Percentiles rank a stretch among this genome's conserved stretches.
phyloP scores from a whole-genome alignment of 306 rosid species.

The Vachellia pachyceras region DNA sequence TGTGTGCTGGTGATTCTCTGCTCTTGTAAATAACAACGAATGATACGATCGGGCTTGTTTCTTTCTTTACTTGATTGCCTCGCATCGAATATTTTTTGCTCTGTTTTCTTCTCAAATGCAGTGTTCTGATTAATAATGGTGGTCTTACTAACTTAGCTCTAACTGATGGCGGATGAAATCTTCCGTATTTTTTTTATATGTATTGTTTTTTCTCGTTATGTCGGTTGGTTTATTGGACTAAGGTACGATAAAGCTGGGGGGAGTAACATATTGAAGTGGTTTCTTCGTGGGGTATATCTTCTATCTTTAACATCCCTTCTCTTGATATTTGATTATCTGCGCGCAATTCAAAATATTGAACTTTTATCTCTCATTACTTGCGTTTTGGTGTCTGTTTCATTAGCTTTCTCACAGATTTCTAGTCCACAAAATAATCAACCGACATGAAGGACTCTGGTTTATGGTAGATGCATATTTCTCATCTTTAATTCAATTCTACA shows the following conservation, averaged over 20 bases:
- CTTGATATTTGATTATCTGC: slow-evolving; percentile 14
- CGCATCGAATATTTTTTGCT: too few relatives aligned
- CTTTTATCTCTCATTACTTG: background rate
- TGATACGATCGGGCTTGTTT: background rate
- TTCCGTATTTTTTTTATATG: background rate
- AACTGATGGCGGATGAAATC: slow-evolving; percentile 1
- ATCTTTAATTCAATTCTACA: slow-evolving; percentile 12
- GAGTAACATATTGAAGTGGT: slow-evolving; percentile 21
- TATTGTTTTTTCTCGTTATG: slow-evolving; percentile 25
- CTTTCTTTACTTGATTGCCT: background rate
- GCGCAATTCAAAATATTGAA: slow-evolving; percentile 2
- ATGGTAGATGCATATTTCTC: background rate
- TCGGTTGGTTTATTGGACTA: slow-evolving; percentile 31
- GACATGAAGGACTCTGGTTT: slow-evolving; percentile 18
- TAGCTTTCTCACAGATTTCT: slow-evolving; percentile 30
- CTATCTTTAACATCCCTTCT: slow-evolving; percentile 1
- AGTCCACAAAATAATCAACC: slow-evolving; percentile 15
- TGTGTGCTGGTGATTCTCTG: slow-evolving; percentile 49
- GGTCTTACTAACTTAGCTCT: slow-evolving; percentile 17
- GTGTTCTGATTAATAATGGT: slow-evolving; percentile 8
- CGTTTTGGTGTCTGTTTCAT: slow-evolving; percentile 33
- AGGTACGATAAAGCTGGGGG: slow-evolving; percentile 21
- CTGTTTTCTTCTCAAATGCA: background rate
- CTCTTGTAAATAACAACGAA: slow-evolving; percentile 4
- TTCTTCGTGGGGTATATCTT: slow-evolving; percentile 13